These are phyloP conservation scores for Ceratocystis harringtonii DNA, from an alignment of 2,329 filamentous ascomycete species.

Conservation along the genomic window DNA sequence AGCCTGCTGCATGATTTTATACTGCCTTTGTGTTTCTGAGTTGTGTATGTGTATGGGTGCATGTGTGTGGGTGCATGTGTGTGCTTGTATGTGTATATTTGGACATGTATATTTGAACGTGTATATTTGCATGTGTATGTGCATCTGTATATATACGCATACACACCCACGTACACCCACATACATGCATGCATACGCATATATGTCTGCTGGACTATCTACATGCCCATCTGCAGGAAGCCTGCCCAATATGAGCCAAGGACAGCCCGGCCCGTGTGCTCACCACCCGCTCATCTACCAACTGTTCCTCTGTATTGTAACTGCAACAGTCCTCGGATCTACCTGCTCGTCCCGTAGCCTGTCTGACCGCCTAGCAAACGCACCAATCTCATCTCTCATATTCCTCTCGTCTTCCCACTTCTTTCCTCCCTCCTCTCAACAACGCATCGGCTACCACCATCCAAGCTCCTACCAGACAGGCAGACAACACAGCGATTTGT, in stretches of 20 bases:
- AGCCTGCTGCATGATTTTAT: too few relatives aligned
- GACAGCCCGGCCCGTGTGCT: too few relatives aligned
- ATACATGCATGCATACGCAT: neutral
- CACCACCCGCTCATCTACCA: too few relatives aligned
- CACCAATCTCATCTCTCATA: neutral
- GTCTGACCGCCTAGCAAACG: too few relatives aligned
- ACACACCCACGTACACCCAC: neutral
- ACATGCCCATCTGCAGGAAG: neutral
- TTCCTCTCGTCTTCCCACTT: neutral
- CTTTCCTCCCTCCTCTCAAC: neutral
- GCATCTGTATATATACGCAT: neutral
- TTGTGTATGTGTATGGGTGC: neutral
- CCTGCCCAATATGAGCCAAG: too few relatives aligned
- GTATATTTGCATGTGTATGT: neutral
- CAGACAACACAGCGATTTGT: neutral
- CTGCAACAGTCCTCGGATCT: too few relatives aligned
- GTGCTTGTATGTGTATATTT: neutral
- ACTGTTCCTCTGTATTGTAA: too few relatives aligned
- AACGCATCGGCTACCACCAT: neutral
- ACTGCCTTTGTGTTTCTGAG: too few relatives aligned
- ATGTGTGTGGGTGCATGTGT: neutral
- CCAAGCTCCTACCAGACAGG: neutral
- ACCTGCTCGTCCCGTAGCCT: too few relatives aligned
- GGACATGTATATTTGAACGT: neutral
- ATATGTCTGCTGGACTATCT: neutral